Evolutionary conservation across 2,329 filamentous ascomycete species (phyloP).

Genomic region (Ceratocystis diversiconidia): DNA sequence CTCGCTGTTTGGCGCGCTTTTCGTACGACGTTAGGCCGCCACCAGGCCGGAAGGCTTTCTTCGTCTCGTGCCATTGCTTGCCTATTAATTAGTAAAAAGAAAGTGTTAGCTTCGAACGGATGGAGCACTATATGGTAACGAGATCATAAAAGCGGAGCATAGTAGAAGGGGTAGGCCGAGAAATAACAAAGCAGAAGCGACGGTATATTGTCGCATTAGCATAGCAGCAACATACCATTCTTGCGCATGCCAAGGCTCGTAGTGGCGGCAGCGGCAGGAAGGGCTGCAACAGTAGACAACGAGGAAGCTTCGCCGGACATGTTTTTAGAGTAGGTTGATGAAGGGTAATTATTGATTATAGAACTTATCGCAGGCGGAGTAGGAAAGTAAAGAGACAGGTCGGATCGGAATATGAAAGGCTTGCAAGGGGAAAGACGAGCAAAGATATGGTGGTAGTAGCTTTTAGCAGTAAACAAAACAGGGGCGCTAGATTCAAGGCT

Average conservation of each 20-base stretch:
- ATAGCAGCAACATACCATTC: conserved; percentile 49
- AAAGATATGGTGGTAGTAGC: too few species aligned
- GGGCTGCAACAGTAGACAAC: neutral
- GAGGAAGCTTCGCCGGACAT: neutral
- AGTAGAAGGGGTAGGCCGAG: neutral
- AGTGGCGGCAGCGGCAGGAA: conserved; percentile 23
- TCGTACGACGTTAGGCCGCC: conserved; percentile 66
- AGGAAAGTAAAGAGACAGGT: too few species aligned
- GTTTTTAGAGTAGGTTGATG: neutral
- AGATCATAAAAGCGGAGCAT: too few species aligned
- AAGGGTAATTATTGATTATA: too few species aligned
- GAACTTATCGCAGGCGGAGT: too few species aligned
- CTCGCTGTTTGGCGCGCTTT: conserved; percentile 57
- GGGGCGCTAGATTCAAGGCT: too few species aligned
- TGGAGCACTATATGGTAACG: neutral
- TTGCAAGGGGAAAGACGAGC: too few species aligned
- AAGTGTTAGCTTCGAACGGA: neutral
- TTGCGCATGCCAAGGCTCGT: conserved; percentile 56
- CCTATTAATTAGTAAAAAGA: conserved; percentile 36
- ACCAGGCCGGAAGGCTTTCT: conserved; percentile 71
- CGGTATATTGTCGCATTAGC: too few species aligned
- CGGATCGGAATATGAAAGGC: too few species aligned
- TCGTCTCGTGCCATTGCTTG: conserved; percentile 83
- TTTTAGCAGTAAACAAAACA: too few species aligned
- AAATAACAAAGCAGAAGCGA: neutral